phyloP scores from a whole-genome alignment of 2,329 filamentous ascomycete genomes.

The Aspergillus aculeatinus region DNA sequence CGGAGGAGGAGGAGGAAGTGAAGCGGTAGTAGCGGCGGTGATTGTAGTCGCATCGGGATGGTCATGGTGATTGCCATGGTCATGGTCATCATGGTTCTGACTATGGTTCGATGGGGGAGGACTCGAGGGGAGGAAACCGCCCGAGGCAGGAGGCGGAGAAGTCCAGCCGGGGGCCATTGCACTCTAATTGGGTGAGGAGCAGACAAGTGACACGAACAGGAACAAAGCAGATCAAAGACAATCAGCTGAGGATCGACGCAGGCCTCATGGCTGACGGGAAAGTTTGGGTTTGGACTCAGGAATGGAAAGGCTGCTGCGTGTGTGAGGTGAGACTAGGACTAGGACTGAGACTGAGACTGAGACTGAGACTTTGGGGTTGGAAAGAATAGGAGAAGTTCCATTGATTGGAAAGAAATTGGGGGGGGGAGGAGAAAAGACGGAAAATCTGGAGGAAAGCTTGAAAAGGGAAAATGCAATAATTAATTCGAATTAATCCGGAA shows the following conservation, averaged over 20 bases:
- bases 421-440: background rate
- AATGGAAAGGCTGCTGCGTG: constrained; percentile 11
- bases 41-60: too few species aligned
- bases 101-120: background rate
- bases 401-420: background rate
- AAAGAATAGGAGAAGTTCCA: background rate
- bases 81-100: background rate
- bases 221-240: constrained; percentile 20
- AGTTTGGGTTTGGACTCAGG: background rate
- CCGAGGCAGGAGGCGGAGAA: constrained; percentile 22
- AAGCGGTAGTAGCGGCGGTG: background rate
- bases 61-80: too few species aligned
- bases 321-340: constrained; percentile 3
- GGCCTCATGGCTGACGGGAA: constrained; percentile 19
- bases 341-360: background rate
- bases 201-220: constrained; percentile 12
- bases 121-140: constrained; percentile 7
- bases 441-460: background rate
- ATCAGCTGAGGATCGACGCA: constrained; percentile 21
- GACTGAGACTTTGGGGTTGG: constrained; percentile 6
- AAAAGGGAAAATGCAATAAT: background rate
- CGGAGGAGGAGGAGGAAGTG: background rate
- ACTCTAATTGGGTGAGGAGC: constrained; percentile 11
- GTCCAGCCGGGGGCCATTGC: constrained; percentile 22
- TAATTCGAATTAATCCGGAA: background rate